phyloP scores from a whole-genome alignment of 257 asterid species.

The Nicotiana knightiana region DNA sequence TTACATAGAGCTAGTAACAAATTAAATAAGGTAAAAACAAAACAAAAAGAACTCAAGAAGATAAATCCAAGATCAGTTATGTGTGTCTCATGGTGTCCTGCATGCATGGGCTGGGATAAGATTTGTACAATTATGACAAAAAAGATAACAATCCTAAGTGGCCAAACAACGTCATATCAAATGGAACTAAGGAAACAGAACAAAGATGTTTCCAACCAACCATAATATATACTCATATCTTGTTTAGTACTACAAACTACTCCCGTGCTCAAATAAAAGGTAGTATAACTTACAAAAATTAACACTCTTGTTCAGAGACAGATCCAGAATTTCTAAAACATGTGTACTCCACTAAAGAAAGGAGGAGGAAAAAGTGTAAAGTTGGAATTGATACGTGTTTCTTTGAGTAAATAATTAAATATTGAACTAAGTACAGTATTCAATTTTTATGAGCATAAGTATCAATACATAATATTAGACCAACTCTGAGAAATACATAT shows the following conservation, averaged over 20 bases:
- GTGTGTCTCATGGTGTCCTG: neutral
- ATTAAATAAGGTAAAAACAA: neutral
- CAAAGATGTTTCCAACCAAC: neutral
- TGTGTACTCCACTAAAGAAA: too few species aligned
- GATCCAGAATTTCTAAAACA: too few species aligned
- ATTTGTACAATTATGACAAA: neutral
- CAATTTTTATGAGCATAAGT: too few species aligned
- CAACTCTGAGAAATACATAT: too few species aligned
- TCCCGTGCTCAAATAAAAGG: neutral
- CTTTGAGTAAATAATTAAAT: too few species aligned
- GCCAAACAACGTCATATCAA: neutral
- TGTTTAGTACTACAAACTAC: neutral
- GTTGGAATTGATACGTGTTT: too few species aligned
- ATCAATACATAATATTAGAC: too few species aligned
- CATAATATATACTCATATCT: neutral
- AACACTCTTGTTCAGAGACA: neutral
- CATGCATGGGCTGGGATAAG: conserved; percentile 10
- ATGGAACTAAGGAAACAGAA: neutral
- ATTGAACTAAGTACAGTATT: too few species aligned
- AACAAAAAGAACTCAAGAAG: neutral
- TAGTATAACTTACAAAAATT: neutral
- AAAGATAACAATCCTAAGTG: neutral
- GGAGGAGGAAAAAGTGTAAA: too few species aligned
- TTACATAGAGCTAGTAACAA: neutral
- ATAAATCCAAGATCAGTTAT: neutral